These are phyloP conservation scores for Xylaria sp. DNA, from an alignment of 2,329 filamentous ascomycete species.

Conservation along the genomic window DNA sequence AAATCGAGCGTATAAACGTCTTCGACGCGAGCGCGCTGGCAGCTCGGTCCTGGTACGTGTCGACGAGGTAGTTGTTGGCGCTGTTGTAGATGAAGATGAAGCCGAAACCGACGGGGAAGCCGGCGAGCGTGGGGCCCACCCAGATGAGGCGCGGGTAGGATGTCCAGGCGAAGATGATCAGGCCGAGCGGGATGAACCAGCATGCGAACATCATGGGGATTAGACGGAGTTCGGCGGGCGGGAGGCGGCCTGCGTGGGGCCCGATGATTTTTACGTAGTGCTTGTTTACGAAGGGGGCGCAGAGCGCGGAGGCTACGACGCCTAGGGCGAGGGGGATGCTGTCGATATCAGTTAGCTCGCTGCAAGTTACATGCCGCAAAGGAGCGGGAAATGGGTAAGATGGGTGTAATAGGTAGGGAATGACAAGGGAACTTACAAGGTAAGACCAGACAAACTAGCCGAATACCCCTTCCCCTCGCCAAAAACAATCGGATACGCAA, in stretches of 20 bases:
- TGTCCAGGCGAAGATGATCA: slow-evolving; percentile 70
- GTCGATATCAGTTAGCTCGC: not conserved
- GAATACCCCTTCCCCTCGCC: slow-evolving; percentile 82
- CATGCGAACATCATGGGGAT: slow-evolving; percentile 85
- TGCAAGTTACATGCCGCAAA: too few species aligned
- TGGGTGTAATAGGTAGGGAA: not conserved
- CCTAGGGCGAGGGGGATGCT: slow-evolving; percentile 80
- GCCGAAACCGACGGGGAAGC: slow-evolving; percentile 79
- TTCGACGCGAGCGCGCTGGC: slow-evolving; percentile 85
- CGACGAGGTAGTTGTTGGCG: slow-evolving; percentile 78
- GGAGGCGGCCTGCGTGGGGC: slow-evolving; percentile 52
- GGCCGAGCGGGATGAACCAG: slow-evolving; percentile 73
- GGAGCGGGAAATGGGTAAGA: not conserved
- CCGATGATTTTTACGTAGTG: slow-evolving; percentile 71
- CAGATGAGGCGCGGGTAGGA: slow-evolving; percentile 74
- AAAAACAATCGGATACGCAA: slow-evolving; percentile 77
- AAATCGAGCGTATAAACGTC: slow-evolving; percentile 82
- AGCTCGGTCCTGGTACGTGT: slow-evolving; percentile 75
- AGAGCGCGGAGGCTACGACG: slow-evolving; percentile 73
- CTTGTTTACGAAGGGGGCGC: slow-evolving; percentile 79
- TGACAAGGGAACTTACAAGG: slow-evolving; percentile 65
- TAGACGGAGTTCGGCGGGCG: slow-evolving; percentile 80
- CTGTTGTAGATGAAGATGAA: slow-evolving; percentile 88
- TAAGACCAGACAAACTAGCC: slow-evolving; percentile 78
- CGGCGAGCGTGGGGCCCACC: slow-evolving; percentile 78